phyloP scores from a whole-genome alignment of 176 grass and related monocot species.

The Tuctoria greenei region DNA sequence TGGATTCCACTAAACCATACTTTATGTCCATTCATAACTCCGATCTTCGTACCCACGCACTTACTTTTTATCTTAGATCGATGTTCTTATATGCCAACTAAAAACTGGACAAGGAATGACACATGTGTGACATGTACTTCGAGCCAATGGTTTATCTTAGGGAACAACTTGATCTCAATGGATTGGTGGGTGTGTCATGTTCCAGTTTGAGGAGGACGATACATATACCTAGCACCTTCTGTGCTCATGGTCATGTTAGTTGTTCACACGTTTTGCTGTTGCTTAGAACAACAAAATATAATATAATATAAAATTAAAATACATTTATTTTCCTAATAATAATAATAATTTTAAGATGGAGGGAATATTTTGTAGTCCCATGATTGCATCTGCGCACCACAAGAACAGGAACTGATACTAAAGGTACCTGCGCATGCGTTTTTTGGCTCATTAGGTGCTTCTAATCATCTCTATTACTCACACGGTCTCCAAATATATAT shows the following conservation, averaged over 20 bases:
- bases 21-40: not conserved
- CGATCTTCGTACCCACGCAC: not conserved
- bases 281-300: too few species aligned
- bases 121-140: not conserved
- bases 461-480: too few species aligned
- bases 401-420: too few species aligned
- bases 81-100: not conserved
- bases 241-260: not conserved
- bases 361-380: too few species aligned
- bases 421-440: too few species aligned
- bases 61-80: not conserved
- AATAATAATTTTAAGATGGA: too few species aligned
- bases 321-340: too few species aligned
- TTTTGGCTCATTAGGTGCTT: too few species aligned
- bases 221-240: not conserved
- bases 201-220: not conserved
- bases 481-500: too few species aligned
- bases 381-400: too few species aligned
- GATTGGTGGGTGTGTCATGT: conserved; percentile 33
- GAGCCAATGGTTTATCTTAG: conserved; percentile 5
- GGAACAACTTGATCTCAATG: conserved; percentile 2
- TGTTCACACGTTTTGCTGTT: not conserved
- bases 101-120: not conserved
- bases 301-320: too few species aligned
- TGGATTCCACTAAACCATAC: conserved; percentile 7